A percentile compares a stretch with the other conserved stretches of the same genome.
Evolutionary conservation across 177 flowering plant genomes (phyloP).

Genomic region (Vitis hybrid): DNA sequence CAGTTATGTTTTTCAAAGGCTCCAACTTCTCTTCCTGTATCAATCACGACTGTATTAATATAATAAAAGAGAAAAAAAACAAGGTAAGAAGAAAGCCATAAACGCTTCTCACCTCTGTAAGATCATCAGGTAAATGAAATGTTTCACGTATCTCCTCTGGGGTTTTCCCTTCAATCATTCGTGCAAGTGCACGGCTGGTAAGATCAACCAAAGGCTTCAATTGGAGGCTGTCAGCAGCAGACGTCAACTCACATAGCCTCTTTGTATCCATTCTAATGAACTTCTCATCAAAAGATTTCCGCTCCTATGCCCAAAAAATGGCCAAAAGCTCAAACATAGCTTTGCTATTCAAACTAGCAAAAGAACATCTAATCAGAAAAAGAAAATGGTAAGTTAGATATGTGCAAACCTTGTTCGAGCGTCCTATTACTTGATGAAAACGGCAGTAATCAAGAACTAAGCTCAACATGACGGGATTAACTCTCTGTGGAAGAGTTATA

Average conservation of each 20-base stretch:
- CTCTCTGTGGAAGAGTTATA: slow-evolving; percentile 78
- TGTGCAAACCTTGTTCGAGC: slow-evolving; percentile 72
- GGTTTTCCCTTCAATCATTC: slow-evolving; percentile 91
- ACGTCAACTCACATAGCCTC: slow-evolving; percentile 79
- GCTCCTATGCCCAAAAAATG: slow-evolving; percentile 46
- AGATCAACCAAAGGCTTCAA: slow-evolving; percentile 90
- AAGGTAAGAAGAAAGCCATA: slow-evolving; percentile 8
- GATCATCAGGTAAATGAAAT: slow-evolving; percentile 90
- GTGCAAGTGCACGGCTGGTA: slow-evolving; percentile 92
- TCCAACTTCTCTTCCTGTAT: slow-evolving; percentile 88
- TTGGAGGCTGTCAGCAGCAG: slow-evolving; percentile 92
- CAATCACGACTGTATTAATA: no score
- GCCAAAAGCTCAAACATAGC: not conserved
- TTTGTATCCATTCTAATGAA: slow-evolving; percentile 85
- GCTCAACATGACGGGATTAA: slow-evolving; percentile 69
- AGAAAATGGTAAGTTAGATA: not conserved
- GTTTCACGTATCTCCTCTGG: slow-evolving; percentile 94
- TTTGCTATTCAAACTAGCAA: not conserved
- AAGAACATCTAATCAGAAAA: not conserved
- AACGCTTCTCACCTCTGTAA: slow-evolving; percentile 66
- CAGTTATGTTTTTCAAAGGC: slow-evolving; percentile 72
- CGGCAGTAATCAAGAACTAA: slow-evolving; percentile 88
- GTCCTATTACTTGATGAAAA: slow-evolving; percentile 90
- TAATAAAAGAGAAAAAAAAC: slow-evolving; percentile 1
- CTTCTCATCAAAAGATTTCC: slow-evolving; percentile 84